A percentile compares a stretch with the other conserved stretches of the same genome.
Conservation (phyloP, 768 basidiomycete genomes). For the Multifurca ochricompacta region DNA sequence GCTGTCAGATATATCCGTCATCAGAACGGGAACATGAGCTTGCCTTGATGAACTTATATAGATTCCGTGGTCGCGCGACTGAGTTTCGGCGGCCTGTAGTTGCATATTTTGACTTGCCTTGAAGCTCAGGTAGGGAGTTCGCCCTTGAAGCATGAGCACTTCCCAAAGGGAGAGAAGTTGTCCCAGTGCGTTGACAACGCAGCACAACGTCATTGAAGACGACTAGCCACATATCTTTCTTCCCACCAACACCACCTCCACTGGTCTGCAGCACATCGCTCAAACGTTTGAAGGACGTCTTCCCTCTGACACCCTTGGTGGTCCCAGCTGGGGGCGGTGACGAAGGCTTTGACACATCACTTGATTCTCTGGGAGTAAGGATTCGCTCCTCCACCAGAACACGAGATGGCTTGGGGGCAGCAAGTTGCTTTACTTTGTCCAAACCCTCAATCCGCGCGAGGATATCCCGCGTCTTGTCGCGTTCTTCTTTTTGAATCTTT, state of each 20-base stretch:
- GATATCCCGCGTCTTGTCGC: conserved; percentile 90
- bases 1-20: background rate
- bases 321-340: conserved; percentile 32
- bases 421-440: conserved; percentile 88
- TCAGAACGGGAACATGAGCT: conserved; percentile 20
- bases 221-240: conserved; percentile 91
- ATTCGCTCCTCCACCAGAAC: conserved; percentile 78
- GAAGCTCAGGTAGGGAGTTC: conserved; percentile 74
- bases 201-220: conserved; percentile 94
- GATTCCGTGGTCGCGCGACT: conserved; percentile 77
- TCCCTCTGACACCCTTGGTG: conserved; percentile 61
- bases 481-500: conserved; percentile 93
- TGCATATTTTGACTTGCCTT: conserved; percentile 78
- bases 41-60: conserved; percentile 91
- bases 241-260: conserved; percentile 45
- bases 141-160: conserved; percentile 59
- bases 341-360: conserved; percentile 20
- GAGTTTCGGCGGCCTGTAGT: conserved; percentile 69
- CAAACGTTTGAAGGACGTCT: conserved; percentile 81
- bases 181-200: conserved; percentile 84
- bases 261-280: conserved; percentile 75
- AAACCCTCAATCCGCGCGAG: conserved; percentile 95
- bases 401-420: conserved; percentile 83
- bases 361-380: conserved; percentile 31
- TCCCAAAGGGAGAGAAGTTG: conserved; percentile 75